Conservation (phyloP, 306 rosid species). For the Fagus crenata region DNA sequence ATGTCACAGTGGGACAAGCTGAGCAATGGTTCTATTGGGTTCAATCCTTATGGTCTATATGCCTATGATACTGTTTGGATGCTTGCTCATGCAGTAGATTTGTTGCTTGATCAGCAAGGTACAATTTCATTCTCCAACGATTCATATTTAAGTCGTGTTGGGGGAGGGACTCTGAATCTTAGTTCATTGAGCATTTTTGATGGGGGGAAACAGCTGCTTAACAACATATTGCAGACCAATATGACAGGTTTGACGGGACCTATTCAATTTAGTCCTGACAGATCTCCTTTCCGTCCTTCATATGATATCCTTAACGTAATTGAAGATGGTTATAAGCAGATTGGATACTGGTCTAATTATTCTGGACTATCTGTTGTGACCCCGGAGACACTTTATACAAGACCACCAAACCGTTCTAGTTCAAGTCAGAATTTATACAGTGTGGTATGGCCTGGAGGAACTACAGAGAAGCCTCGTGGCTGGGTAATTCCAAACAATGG, state of each 20-base stretch:
- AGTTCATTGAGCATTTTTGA: constrained; percentile 40
- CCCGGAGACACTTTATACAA: constrained; percentile 31
- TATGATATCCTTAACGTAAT: constrained; percentile 47
- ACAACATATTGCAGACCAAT: constrained; percentile 38
- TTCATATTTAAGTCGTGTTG: neutral
- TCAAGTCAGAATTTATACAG: constrained; percentile 30
- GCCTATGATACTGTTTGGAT: constrained; percentile 63
- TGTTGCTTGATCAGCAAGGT: constrained; percentile 45
- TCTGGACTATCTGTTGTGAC: constrained; percentile 45
- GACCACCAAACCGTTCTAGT: constrained; percentile 27
- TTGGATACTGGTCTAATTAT: constrained; percentile 51
- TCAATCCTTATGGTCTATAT: constrained; percentile 53
- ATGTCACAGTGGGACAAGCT: constrained; percentile 42
- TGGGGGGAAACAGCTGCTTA: constrained; percentile 43
- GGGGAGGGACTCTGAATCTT: constrained; percentile 38
- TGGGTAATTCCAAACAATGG: constrained; percentile 52
- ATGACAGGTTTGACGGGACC: constrained; percentile 48
- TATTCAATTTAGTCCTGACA: constrained; percentile 35
- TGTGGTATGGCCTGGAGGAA: constrained; percentile 53
- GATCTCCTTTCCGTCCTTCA: constrained; percentile 40
- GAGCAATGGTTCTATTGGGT: constrained; percentile 53
- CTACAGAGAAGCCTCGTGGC: constrained; percentile 43
- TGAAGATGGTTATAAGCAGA: constrained; percentile 27
- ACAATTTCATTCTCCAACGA: constrained; percentile 37
- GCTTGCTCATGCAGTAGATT: constrained; percentile 39